Evolutionary conservation across 2,329 filamentous ascomycete genomes (phyloP).

Genomic region (Aspergillus ochraceoroseus): DNA sequence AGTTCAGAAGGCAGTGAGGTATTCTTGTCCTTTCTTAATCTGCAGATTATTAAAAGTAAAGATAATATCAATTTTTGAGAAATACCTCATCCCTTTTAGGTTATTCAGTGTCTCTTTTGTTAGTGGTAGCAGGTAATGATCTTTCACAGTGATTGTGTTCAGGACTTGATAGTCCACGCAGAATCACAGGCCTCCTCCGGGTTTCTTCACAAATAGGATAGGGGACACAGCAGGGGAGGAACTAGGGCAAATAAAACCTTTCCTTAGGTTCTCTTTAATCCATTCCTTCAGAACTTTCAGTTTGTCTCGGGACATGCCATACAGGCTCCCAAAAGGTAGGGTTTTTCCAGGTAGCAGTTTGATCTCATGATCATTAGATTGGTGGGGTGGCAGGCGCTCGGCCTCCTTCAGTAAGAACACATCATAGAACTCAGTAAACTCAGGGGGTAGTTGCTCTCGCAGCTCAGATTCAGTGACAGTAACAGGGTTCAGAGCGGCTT

Average conservation of each 20-base stretch:
- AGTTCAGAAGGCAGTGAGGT: slow-evolving; percentile 5
- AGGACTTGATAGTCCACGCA: slow-evolving; percentile 31
- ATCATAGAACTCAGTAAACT: too few relatives aligned
- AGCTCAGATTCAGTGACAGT: too few relatives aligned
- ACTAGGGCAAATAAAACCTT: slow-evolving; percentile 10
- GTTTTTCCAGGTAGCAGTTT: too few relatives aligned
- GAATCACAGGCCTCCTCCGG: slow-evolving; percentile 14
- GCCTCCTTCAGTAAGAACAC: too few relatives aligned
- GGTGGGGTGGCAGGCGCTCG: too few relatives aligned
- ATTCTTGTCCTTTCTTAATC: not conserved
- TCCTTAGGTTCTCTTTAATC: slow-evolving; percentile 1
- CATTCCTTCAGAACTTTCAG: too few relatives aligned
- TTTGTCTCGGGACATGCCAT: too few relatives aligned
- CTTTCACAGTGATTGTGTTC: slow-evolving; percentile 33
- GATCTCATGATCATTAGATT: too few relatives aligned
- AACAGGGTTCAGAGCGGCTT: too few relatives aligned
- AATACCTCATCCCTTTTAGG: slow-evolving; percentile 23
- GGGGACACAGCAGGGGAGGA: not conserved
- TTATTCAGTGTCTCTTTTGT: slow-evolving; percentile 25
- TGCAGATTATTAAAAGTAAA: not conserved
- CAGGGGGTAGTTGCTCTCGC: too few relatives aligned
- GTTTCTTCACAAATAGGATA: slow-evolving; percentile 7
- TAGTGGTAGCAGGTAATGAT: slow-evolving; percentile 25
- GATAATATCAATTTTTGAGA: slow-evolving; percentile 1
- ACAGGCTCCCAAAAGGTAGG: too few relatives aligned